Percentiles rank a stretch among this genome's conserved stretches.
Conservation (phyloP, 2,329 filamentous ascomycete species). For the Stylonectria norvegica region DNA sequence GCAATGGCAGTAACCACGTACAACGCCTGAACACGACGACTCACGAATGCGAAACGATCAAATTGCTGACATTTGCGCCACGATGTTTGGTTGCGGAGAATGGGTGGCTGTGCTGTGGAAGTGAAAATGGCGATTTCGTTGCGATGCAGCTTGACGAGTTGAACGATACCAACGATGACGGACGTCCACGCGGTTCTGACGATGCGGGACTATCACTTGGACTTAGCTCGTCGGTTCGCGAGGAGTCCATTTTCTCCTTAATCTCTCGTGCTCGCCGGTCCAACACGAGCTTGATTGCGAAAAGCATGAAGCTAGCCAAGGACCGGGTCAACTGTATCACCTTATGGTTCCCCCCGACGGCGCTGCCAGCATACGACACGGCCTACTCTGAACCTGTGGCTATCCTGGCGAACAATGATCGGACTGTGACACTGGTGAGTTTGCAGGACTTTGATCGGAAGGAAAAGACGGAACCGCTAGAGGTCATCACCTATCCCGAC, state of each 20-base stretch:
- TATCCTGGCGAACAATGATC: conserved; percentile 86
- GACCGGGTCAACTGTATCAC: conserved; percentile 67
- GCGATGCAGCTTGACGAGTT: conserved; percentile 62
- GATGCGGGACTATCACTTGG: conserved; percentile 32
- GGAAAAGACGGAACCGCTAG: conserved; percentile 54
- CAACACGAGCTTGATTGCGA: conserved; percentile 46
- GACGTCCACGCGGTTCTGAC: conserved; percentile 29
- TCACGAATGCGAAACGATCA: conserved; percentile 70
- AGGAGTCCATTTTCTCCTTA: conserved; percentile 35
- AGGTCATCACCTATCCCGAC: conserved; percentile 71
- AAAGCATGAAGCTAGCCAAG: conserved; percentile 52
- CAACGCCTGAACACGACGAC: conserved; percentile 67
- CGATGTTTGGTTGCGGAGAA: conserved; percentile 82
- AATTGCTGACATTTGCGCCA: conserved; percentile 67
- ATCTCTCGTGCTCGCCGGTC: conserved; percentile 37
- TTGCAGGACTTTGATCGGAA: conserved; percentile 56
- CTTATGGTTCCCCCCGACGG: conserved; percentile 54
- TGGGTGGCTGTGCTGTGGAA: conserved; percentile 88
- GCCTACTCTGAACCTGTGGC: conserved; percentile 57
- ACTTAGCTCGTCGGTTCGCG: conserved; percentile 30
- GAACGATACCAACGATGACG: conserved; percentile 26
- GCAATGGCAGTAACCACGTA: conserved; percentile 61
- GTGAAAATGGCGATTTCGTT: conserved; percentile 82
- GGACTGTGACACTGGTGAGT: conserved; percentile 79
- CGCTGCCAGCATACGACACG: conserved; percentile 23